Evolutionary conservation across 2,329 filamentous ascomycete genomes (phyloP).

Genomic region (Rhynchosporium secalis): DNA sequence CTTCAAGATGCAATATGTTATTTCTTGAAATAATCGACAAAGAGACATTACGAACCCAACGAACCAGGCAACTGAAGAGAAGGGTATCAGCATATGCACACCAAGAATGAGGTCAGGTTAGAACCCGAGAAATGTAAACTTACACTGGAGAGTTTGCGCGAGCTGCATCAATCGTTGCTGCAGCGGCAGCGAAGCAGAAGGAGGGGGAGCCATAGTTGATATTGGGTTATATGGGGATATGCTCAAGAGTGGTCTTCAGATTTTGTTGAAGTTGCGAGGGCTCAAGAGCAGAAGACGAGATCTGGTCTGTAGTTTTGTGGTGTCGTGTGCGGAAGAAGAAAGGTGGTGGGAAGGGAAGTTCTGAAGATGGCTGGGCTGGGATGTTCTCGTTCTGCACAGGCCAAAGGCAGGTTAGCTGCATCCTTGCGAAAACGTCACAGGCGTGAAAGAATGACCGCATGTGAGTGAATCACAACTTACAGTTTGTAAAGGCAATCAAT

Average conservation of each 20-base stretch:
- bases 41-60: slow-evolving; percentile 62
- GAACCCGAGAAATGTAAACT: slow-evolving; percentile 40
- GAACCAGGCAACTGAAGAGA: slow-evolving; percentile 70
- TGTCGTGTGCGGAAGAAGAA: slow-evolving; percentile 26
- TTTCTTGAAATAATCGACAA: background rate
- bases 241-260: slow-evolving; percentile 1
- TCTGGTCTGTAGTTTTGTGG: slow-evolving; percentile 9
- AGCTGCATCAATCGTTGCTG: slow-evolving; percentile 66
- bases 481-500: background rate
- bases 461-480: background rate
- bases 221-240: slow-evolving; percentile 11
- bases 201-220: slow-evolving; percentile 39
- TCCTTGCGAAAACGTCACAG: slow-evolving; percentile 14
- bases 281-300: background rate
- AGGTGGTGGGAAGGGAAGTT: slow-evolving; percentile 22
- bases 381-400: background rate
- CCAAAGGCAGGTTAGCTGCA: slow-evolving; percentile 14
- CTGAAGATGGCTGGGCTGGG: slow-evolving; percentile 20
- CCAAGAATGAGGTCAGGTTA: slow-evolving; percentile 13
- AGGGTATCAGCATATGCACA: slow-evolving; percentile 32
- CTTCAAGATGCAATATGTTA: slow-evolving; percentile 2
- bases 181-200: slow-evolving; percentile 38
- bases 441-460: background rate
- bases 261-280: background rate
- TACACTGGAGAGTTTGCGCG: slow-evolving; percentile 91